Evolutionary conservation across 1,284 basidiomycete genomes (phyloP), one percentile per base, ranked within the genome.

Genomic region (Fomitopsis schrenkii): DNA sequence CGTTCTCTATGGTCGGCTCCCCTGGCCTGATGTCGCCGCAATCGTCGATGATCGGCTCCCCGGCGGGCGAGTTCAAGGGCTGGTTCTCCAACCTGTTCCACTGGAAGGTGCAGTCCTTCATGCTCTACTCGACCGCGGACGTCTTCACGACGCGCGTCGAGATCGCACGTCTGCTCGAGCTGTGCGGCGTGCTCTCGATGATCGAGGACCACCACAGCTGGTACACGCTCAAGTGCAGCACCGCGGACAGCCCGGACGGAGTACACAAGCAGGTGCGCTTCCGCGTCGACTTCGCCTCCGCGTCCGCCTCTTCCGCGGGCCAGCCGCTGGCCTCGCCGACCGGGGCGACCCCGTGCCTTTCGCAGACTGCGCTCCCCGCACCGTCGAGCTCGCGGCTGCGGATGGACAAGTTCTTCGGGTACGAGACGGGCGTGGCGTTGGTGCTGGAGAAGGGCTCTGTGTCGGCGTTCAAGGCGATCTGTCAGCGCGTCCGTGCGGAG

Each of bases 391-490:
- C 59, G 35, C 58, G 64, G 38, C 57, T 63, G 56, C 54, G 63
- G 14, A 57, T 64, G 59, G 65, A 63, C 55, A 50, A 57, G 59
- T 38, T 62, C 41, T 52, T 59, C 12, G 71, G 66, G 8, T 71
- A 67, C 59, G 69, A 71, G 62, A 68, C 70, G 1, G 65, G 67
- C 56, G 64, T 74, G 64, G 84, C 87, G 50, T 79, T 96, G 70
- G 81, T 92, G 26, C 90, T 94, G 67, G 95, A 97, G 79, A 96
- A 94, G 75, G 95, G 95, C 15, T 90, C 93, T 4, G 78, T 90
- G 69, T 87, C 90, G 63, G 89, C 90, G 56, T 95, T 96, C 78
- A 87, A 87, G 72, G 77, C 81, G 12, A 79, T 95, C 19, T 91
- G 89, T 77, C 83, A 84, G 68, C 81, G 82, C 64, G 72, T 97